Conservation (phyloP, 176 grass and related monocot species). For the Aegilops tauschii region DNA sequence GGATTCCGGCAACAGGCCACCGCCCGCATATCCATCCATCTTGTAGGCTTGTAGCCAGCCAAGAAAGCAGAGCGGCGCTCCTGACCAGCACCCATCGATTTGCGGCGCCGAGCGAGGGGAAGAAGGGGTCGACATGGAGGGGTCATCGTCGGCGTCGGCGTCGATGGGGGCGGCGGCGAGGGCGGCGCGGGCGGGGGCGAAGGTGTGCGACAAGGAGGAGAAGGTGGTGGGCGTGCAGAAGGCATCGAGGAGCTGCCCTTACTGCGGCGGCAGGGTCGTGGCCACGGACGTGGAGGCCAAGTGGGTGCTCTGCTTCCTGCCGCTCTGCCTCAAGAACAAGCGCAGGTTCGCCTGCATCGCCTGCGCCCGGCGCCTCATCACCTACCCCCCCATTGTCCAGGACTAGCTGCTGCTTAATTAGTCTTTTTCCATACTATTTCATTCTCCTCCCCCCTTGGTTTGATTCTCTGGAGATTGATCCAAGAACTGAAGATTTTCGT, state of each 20-base stretch:
- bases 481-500: no score
- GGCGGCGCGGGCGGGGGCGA: not conserved
- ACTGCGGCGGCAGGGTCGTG: conserved; percentile 67
- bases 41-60: not conserved
- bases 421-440: no score
- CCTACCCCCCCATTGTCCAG: conserved; percentile 56
- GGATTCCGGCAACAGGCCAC: not conserved
- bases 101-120: not conserved
- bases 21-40: not conserved
- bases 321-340: conserved; percentile 60
- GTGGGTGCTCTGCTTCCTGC: conserved; percentile 64
- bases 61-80: not conserved
- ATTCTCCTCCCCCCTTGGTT: no score
- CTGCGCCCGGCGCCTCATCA: conserved; percentile 52
- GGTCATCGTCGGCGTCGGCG: not conserved
- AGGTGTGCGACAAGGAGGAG: conserved; percentile 58
- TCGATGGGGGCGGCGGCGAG: not conserved
- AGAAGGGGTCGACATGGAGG: not conserved
- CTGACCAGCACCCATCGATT: not conserved
- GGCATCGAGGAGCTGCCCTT: conserved; percentile 80
- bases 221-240: conserved; percentile 57
- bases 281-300: conserved; percentile 64
- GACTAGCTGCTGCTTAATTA: conserved; percentile 12
- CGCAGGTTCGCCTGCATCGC: conserved; percentile 61
- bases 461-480: no score